Conservation (phyloP, 2,329 filamentous ascomycete genomes). For the Trichoderma oligosporum region DNA sequence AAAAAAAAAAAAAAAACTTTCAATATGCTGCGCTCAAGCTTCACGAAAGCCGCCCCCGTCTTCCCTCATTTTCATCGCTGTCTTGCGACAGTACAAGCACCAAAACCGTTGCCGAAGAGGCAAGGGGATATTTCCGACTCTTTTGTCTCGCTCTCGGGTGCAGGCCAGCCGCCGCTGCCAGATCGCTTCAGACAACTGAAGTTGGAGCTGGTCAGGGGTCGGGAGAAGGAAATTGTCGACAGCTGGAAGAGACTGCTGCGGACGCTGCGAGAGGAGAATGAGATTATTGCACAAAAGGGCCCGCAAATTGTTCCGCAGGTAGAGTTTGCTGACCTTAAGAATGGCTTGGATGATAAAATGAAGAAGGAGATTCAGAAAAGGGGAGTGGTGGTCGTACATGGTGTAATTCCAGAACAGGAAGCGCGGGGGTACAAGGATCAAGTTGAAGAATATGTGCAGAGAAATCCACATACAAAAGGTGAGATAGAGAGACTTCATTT, state of each 20-base stretch:
- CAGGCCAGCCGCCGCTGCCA: slow-evolving; percentile 45
- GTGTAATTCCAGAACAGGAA: slow-evolving; percentile 60
- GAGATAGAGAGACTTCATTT: too few species aligned
- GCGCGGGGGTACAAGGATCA: slow-evolving; percentile 63
- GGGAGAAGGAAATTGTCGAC: slow-evolving; percentile 44
- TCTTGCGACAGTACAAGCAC: slow-evolving; percentile 12
- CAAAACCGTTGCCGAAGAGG: slow-evolving; percentile 38
- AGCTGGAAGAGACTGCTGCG: slow-evolving; percentile 49
- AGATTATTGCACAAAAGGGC: slow-evolving; percentile 42
- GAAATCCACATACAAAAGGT: slow-evolving; percentile 59
- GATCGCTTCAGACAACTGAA: slow-evolving; percentile 56
- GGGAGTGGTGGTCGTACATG: slow-evolving; percentile 61
- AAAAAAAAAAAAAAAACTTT: too few species aligned
- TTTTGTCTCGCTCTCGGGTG: slow-evolving; percentile 56
- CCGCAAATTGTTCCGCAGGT: slow-evolving; percentile 52
- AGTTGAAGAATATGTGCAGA: slow-evolving; percentile 60
- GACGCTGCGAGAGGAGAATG: slow-evolving; percentile 45
- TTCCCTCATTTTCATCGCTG: slow-evolving; percentile 12
- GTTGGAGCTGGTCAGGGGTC: slow-evolving; percentile 46
- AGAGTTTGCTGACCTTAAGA: slow-evolving; percentile 44
- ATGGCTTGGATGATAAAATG: slow-evolving; percentile 32
- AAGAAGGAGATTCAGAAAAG: slow-evolving; percentile 55
- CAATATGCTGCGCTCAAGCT: slow-evolving; percentile 21
- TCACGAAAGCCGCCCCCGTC: slow-evolving; percentile 13
- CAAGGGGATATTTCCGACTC: slow-evolving; percentile 61